Evolutionary conservation across 164 flowering plant species (phyloP).

Genomic region (Taxillus chinensis): DNA sequence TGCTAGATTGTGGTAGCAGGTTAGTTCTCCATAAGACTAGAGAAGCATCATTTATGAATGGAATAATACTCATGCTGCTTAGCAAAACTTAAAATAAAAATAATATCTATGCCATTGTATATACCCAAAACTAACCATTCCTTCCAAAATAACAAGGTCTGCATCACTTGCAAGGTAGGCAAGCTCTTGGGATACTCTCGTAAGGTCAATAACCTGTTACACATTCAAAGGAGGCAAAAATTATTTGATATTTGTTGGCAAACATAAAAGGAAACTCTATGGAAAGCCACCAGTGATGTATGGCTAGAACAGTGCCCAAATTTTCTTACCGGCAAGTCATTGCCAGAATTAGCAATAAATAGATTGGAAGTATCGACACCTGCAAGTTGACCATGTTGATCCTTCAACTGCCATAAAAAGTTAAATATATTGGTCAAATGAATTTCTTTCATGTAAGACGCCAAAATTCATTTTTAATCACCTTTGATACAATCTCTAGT

Average conservation of each 20-base stretch:
- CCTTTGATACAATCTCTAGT: slow-evolving; percentile 81
- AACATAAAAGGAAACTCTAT: not conserved
- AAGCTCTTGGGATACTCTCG: slow-evolving; percentile 78
- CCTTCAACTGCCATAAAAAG: slow-evolving; percentile 62
- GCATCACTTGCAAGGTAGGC: slow-evolving; percentile 82
- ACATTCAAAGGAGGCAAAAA: not conserved
- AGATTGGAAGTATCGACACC: slow-evolving; percentile 85
- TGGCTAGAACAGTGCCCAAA: slow-evolving; percentile 2
- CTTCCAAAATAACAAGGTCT: slow-evolving; percentile 86
- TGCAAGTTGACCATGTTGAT: slow-evolving; percentile 60
- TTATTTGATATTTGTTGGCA: not conserved
- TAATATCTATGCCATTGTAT: too few relatives aligned
- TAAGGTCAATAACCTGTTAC: slow-evolving; percentile 81
- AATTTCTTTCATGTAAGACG: not conserved
- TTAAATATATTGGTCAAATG: slow-evolving; percentile 7
- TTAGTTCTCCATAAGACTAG: too few relatives aligned
- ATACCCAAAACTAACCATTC: slow-evolving; percentile 57
- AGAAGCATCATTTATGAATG: too few relatives aligned
- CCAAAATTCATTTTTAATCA: slow-evolving; percentile 11
- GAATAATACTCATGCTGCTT: too few relatives aligned
- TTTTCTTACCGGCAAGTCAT: slow-evolving; percentile 88
- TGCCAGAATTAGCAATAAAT: slow-evolving; percentile 87
- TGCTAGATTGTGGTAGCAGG: too few relatives aligned
- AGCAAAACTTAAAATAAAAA: too few relatives aligned
- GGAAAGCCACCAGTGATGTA: not conserved